Base-by-base conservation (phyloP, 352 stramenopile species). In the Globisporangium spiculum region DNA sequence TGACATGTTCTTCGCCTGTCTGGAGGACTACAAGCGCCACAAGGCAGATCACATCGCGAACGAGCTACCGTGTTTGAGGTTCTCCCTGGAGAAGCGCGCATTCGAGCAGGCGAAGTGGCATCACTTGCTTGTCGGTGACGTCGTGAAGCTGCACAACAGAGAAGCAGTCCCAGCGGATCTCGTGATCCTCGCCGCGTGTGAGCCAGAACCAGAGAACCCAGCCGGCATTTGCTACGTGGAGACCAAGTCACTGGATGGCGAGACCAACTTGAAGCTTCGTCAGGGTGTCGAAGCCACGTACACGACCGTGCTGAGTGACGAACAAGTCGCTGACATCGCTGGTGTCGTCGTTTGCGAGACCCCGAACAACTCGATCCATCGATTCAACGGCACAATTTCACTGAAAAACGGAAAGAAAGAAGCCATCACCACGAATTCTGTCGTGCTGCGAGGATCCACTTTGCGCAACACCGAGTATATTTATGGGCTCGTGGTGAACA, bases 191-290 rank as follows among this genome's bases (percentile, higher is more conserved):
- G 86, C 75, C 7, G 85, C 82, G 7, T 88, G 77, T 58, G 92
- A 98, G 60, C 84, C 88, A 0, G 85, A 97, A 20, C 75, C 80
- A 1, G 65, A 71, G 1, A 81, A 87, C 53, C 89, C 91, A 0
- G 77, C 77, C 0, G 91, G 92, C 1, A 93, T 96, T 50, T 97
- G 88, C 68, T 97, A 97, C 64, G 91, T 97, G 30, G 89, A 98
- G 76, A 98, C 93, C 53, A 96, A 97, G 57, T 97, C 89, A 12
- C 77, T 98, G n/a, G 93, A 98, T 66, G 93, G 93, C 36, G 93
- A 98, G 70, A 98, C 93, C 5, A 98, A 98, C 63, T 72, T 98
- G 6, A 98, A 98, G 77, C 80, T 97, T 0, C 77, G 92, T 26
- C 82, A 96, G 60, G 89, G 86, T 32, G 66, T 96, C 0, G 88